phyloP scores from a whole-genome alignment of 2,329 filamentous ascomycete species.

The Berkeleyomyces basicola region DNA sequence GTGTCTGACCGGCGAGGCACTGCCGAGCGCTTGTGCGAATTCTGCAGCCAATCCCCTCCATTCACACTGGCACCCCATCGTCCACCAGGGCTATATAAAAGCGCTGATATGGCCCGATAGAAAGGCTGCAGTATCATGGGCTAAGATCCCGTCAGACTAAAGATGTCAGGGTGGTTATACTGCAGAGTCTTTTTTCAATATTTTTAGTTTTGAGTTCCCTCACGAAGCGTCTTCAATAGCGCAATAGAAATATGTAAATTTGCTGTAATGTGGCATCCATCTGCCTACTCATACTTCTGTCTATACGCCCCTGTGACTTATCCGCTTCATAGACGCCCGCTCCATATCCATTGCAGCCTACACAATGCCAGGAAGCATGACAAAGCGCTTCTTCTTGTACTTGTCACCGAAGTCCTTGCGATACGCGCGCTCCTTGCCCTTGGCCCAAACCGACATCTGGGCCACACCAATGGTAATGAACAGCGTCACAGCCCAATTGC shows the following conservation, averaged over 20 bases:
- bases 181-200: neutral
- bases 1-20: neutral
- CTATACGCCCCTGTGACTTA: neutral
- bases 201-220: neutral
- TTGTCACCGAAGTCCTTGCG: slow-evolving; percentile 79
- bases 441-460: slow-evolving; percentile 79
- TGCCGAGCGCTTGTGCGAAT: too few relatives aligned
- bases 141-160: neutral
- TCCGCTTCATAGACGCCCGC: neutral
- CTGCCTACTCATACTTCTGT: neutral
- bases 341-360: slow-evolving; percentile 23
- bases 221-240: neutral
- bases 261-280: too few relatives aligned
- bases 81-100: too few relatives aligned
- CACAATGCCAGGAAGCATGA: slow-evolving; percentile 63
- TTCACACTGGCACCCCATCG: neutral
- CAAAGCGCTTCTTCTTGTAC: slow-evolving; percentile 88
- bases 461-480: slow-evolving; percentile 57
- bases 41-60: neutral
- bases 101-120: too few relatives aligned
- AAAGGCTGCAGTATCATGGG: neutral
- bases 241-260: neutral
- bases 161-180: neutral
- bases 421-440: slow-evolving; percentile 82
- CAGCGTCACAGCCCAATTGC: slow-evolving; percentile 59